Base-by-base conservation (phyloP, 495 filamentous ascomycete genomes). In the Penicillium tannophilum region DNA sequence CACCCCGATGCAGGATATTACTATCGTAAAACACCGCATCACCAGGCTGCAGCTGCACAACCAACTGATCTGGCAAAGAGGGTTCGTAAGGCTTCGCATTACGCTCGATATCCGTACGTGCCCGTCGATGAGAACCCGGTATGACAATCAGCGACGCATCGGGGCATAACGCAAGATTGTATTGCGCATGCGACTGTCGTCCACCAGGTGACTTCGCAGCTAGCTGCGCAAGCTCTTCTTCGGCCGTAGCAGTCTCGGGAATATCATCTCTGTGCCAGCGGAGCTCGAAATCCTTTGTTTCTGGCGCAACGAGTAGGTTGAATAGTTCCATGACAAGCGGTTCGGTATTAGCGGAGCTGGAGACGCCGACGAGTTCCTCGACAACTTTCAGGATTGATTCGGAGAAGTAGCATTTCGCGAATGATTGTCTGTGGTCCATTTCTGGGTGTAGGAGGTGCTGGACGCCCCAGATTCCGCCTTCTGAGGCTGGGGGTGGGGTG, bases 11-110 rank as follows among this genome's bases (percentile, higher is more conserved):
- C 67, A 93, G 59, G 52, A 95, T 93, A 73, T 95, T 93, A 60
- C 91, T 93, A 72, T 95, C 84, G 67, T 95, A 93, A 65, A 95
- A 95, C 36, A 89, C 88, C 8, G 87, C 79, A 69, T 93, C 90
- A 0, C 90, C 91, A 0, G 89, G 76, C 63, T 84, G 71, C 61
- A 93, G 67, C 68, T 72, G 56, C 30, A 93, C 91, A 17, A 81
- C 71, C 28, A 86, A 59, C 74, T 89, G 82, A 3, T 78, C 84
- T 12, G 86, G 84, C 67, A 93, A 58, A 0, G 71, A 54, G 0
- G 66, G 56, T 62, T 84, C 88, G 57, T 81, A 86, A 0, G 85
- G 83, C 23, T 72, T 82, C 8, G 87, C 88, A 8, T 59, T 72
- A 2, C 89, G 72, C 78, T 93, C 91, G 0, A 41, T 70, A 6